These are phyloP conservation scores for Rhodotorula sp. DNA, from an alignment of 1,284 basidiomycete genomes.

Conservation along the genomic window DNA sequence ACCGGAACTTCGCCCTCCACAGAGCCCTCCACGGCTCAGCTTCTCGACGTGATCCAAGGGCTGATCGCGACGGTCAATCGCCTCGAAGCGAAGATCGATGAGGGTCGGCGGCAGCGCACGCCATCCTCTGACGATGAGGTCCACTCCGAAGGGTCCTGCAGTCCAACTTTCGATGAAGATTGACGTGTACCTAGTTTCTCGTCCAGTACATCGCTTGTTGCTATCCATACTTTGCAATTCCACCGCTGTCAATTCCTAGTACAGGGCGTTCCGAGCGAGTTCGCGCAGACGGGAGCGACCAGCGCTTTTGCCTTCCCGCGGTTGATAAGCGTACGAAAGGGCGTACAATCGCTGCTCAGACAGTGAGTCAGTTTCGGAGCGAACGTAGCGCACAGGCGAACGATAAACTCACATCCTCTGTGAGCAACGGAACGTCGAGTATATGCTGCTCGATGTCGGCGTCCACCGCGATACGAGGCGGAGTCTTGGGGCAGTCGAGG, in stretches of 20 bases:
- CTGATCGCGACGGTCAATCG: slow-evolving; percentile 25
- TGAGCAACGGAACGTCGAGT: slow-evolving; percentile 22
- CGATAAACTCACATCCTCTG: slow-evolving; percentile 17
- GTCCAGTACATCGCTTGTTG: neutral
- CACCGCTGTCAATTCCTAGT: neutral
- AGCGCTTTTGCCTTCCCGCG: slow-evolving; percentile 5
- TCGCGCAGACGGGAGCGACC: neutral
- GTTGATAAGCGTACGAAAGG: slow-evolving; percentile 32
- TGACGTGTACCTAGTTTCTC: no score
- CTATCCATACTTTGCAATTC: neutral
- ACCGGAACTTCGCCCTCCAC: neutral
- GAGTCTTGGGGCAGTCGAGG: slow-evolving; percentile 39
- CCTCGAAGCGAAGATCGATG: slow-evolving; percentile 30
- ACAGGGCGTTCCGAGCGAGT: neutral
- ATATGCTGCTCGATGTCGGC: slow-evolving; percentile 30
- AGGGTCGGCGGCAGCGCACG: neutral
- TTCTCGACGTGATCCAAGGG: slow-evolving; percentile 21
- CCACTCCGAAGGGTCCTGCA: no score
- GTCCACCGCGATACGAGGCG: slow-evolving; percentile 40
- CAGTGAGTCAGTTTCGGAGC: neutral
- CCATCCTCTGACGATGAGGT: neutral
- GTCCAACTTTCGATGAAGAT: no score
- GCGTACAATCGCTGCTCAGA: slow-evolving; percentile 23
- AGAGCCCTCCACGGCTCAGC: slow-evolving; percentile 6
- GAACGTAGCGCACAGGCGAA: no score